Evolutionary conservation across 1,139 yeast genomes (phyloP).

Genomic region (Taphrina wiesneri): DNA sequence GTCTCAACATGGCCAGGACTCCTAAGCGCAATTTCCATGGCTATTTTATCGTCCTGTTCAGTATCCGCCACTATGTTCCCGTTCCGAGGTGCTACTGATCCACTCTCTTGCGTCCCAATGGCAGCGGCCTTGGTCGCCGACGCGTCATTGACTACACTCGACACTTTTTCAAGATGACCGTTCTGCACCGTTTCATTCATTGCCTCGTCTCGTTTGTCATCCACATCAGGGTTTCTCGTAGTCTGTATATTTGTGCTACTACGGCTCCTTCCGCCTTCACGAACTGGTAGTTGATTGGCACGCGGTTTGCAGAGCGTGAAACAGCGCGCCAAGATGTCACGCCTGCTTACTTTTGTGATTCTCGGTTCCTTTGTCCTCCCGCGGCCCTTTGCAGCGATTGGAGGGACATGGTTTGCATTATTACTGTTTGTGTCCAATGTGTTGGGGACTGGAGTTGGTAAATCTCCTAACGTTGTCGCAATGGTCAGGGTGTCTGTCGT

Average conservation of each 20-base stretch:
- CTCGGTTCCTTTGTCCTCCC: conserved; percentile 7
- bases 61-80: too few relatives aligned
- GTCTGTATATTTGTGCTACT: neutral
- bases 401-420: neutral
- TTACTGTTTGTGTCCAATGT: neutral
- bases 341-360: conserved; percentile 1
- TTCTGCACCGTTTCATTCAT: too few relatives aligned
- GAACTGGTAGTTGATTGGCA: neutral
- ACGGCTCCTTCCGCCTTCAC: neutral
- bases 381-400: neutral
- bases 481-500: too few relatives aligned
- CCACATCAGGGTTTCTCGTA: neutral
- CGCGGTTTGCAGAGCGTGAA: conserved; percentile 22
- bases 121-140: too few relatives aligned
- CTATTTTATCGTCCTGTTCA: too few relatives aligned
- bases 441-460: neutral
- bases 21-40: neutral
- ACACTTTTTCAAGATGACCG: too few relatives aligned
- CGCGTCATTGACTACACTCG: too few relatives aligned
- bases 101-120: too few relatives aligned
- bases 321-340: conserved; percentile 17
- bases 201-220: neutral
- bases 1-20: neutral
- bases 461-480: too few relatives aligned
- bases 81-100: too few relatives aligned